Conservation (phyloP, 78 protist genomes). For the Goniomonas avonlea region DNA sequence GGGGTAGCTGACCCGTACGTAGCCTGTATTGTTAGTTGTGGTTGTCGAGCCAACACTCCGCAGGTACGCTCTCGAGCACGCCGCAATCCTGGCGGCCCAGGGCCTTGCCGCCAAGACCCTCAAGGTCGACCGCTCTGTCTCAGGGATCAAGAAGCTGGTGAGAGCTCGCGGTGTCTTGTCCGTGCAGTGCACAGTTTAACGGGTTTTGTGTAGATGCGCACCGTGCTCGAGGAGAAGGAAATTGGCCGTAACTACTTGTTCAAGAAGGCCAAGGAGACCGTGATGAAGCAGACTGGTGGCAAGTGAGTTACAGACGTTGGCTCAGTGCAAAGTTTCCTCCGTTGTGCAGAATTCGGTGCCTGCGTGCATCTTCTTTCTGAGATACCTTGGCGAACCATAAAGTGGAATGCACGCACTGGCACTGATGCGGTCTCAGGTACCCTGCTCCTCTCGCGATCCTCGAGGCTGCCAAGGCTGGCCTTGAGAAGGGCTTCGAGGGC, state of each 20-base stretch:
- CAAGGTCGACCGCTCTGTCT: background rate
- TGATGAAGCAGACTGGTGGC: constrained; percentile 53
- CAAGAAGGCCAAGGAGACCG: constrained; percentile 10
- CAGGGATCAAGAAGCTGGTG: background rate
- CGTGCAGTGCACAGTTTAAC: background rate
- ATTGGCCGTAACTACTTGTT: constrained; percentile 19
- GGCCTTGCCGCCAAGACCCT: background rate
- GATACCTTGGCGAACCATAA: no score
- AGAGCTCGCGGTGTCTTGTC: background rate
- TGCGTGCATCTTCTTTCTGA: no score
- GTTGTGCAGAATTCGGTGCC: no score
- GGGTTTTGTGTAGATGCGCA: no score
- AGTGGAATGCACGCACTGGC: no score
- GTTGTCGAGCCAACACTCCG: no score
- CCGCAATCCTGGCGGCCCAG: constrained; percentile 26
- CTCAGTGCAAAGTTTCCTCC: no score
- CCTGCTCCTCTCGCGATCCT: constrained; percentile 60
- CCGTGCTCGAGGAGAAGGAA: constrained; percentile 28
- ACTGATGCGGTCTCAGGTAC: no score
- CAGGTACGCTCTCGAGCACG: constrained; percentile 5
- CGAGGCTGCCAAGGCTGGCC: constrained; percentile 33
- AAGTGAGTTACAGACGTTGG: no score
- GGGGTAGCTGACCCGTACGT: background rate
- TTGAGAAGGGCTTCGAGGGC: background rate
- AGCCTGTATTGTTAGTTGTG: no score